Evolutionary conservation across 2,329 filamentous ascomycete genomes (phyloP).

Genomic region (Claviceps sp.): DNA sequence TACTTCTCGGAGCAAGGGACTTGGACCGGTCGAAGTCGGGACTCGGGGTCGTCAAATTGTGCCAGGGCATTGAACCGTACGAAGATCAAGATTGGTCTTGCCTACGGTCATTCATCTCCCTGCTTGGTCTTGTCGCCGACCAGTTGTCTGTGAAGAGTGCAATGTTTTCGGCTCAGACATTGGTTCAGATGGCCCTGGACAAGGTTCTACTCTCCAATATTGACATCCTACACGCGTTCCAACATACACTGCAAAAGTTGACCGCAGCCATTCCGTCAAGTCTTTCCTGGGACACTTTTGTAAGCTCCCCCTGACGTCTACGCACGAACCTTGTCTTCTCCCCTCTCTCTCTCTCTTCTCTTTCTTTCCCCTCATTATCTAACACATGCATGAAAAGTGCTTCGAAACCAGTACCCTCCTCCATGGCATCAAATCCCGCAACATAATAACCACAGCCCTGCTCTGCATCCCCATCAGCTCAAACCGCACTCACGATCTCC

Average conservation of each 20-base stretch:
- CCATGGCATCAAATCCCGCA: conserved; percentile 27
- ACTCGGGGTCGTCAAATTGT: conserved; percentile 11
- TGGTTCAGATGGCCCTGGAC: conserved; percentile 44
- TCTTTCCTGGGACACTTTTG: conserved; percentile 26
- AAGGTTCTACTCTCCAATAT: conserved; percentile 30
- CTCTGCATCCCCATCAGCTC: conserved; percentile 42
- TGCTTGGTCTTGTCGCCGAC: conserved; percentile 26
- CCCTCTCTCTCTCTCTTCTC: neutral
- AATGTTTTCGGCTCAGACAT: conserved; percentile 28
- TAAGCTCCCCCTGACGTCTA: conserved; percentile 17
- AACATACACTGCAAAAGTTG: conserved; percentile 30
- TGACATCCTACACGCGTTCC: conserved; percentile 25
- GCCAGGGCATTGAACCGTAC: conserved; percentile 14
- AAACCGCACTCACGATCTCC: conserved; percentile 41
- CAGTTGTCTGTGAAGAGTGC: conserved; percentile 21
- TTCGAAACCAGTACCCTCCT: conserved; percentile 33
- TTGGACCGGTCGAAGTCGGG: conserved; percentile 25
- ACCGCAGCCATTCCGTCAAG: conserved; percentile 24
- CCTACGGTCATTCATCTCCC: conserved; percentile 28
- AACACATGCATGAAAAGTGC: conserved; percentile 27
- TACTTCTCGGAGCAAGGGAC: conserved; percentile 36
- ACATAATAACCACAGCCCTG: conserved; percentile 45
- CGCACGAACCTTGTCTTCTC: too few species aligned
- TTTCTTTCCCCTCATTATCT: neutral
- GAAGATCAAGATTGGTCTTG: conserved; percentile 31